Base-by-base conservation (phyloP, 805 yeast genomes). In the Komagataella phaffii region DNA sequence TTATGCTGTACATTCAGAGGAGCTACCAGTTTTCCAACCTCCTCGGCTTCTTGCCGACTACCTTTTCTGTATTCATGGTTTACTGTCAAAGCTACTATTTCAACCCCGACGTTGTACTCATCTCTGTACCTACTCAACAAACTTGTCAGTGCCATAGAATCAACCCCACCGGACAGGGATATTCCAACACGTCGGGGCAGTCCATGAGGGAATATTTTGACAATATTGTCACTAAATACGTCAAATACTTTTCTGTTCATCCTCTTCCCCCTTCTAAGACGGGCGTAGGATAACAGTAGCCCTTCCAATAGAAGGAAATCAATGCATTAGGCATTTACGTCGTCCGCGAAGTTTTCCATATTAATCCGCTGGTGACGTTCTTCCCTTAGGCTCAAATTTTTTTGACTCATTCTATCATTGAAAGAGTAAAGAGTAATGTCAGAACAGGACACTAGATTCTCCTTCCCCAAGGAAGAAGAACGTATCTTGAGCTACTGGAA, bases 401-500 rank as follows among this genome's bases (percentile, higher is more conserved):
- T 30, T 30, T 30, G 40, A 30, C 40, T 30, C 40, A 30, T 30
- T 8, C 40, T 14, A 30, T 30, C 40, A 8, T 14, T 14, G 14
- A 30, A 30, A 30, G 40, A 30, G 40, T 8, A 30, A 30, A 30
- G 40, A 30, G 21, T 17, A 30, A 63, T 61, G 69, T 67, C 64
- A 57, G 64, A 63, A 60, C 59, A 64, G 50, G 48, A 59, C 17
- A 55, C 54, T 49, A 54, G 61, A 51, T 84, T 85, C 64, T 83
- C 85, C 57, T 93, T 93, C 72, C 87, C 98, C 51, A 76, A 72
- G 57, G 97, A 89, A 63, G 99, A 93, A 71, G 95, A 87, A 64
- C 81, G 82, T 59, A 80, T 91, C 58, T 74, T 84, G 52, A 73
- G 77, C 48, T 76, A 75, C 62, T 93, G 99, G 99, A 77, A 85